Evolutionary conservation across 2,329 filamentous ascomycete genomes (phyloP), one percentile per base, ranked within the genome.

Genomic region (Diplodia scrobiculata): DNA sequence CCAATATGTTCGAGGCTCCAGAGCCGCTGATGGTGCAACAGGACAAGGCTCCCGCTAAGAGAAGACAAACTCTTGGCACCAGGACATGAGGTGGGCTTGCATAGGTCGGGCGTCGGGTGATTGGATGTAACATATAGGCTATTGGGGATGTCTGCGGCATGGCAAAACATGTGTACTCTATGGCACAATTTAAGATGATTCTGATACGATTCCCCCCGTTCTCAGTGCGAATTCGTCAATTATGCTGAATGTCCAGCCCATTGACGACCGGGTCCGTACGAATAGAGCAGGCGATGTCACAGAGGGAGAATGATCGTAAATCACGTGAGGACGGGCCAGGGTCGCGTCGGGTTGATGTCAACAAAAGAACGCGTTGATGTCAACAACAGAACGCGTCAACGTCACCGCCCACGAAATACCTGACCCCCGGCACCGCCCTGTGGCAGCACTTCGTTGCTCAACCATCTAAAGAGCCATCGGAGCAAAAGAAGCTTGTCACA

Each of bases 51-150:
- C 10, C 47, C 14, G n/a, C 21, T 10, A 58, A 38, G 10, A 65
- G 52, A 32, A 29, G 11, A 25, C 63, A 58, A 41, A 65, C 63
- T 19, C 38, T 65, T 11, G 29, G 52, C 10, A 21, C 54, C 25
- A 64, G 10, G 17, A 45, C 11, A 50, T 62, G 45, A 62, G 29
- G 5, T 27, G 9, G 29, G 58, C 27, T 50, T 62, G 45, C 45
- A 62, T 62, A 45, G 58, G 45, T 14, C 34, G 41, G 58, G 58
- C 58, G 58, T 47, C 32, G 58, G 58, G 45, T 19, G 41, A 60
- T 48, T 60, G 25, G 55, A 29, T 62, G 45, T 50, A 62, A 50
- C 14, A 50, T 50, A 36, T 14, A 27, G 51, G 51, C 29, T 36
- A 34, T 21, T 32, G 2, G 51, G 5, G 41, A 45, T 45, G 10